Base-by-base conservation (phyloP, 257 asterid species). In the Capsicum baccatum region DNA sequence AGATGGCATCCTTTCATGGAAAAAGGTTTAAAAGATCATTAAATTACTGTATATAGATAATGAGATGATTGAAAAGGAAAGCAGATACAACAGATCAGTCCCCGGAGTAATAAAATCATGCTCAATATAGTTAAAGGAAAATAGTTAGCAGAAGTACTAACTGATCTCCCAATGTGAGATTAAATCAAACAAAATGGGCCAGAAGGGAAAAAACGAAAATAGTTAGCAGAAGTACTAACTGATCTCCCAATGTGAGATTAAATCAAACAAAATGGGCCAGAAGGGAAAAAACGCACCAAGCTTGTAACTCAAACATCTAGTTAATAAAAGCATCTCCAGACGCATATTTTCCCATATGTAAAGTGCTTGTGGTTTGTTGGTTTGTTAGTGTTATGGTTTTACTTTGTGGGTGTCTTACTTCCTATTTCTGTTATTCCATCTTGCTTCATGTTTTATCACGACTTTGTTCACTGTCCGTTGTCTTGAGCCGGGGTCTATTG, bases 11-110 rank as follows among this genome's bases (percentile, higher is more conserved):
- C 48, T 39, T 39, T 39, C 44, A 39, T 39, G 44, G 44, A 37
- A 67, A 67, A 35, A 37, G 76, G 52, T 68, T 37, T 68, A 68
- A 68, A 21, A 68, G 21, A 68, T 68, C 52, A 37, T 68, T 35
- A 37, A 62, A 39, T 39, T 68, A 15, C n/a, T 37, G 52, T 68
- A 37, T 15, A 57, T 57, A 54, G 57, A 54, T 54, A 54, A 16
- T 39, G 62, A 57, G 62, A 57, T 57, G 62, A 12, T 19, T 37
- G 8, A 7, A 68, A 37, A 68, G 21, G 52, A 68, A 35, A 68
- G 76, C 76, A 14, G 19, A 68, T 37, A 33, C 9, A 66, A 48
- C 35, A 66, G 48, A 66, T 66, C 47, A 66, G 73, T 2, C 13
- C 33, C 33, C 33, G 33, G 33, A 26, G 33, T 26, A 26, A 26